phyloP scores from a whole-genome alignment of 495 filamentous ascomycete species.

The Penicillium desertorum region DNA sequence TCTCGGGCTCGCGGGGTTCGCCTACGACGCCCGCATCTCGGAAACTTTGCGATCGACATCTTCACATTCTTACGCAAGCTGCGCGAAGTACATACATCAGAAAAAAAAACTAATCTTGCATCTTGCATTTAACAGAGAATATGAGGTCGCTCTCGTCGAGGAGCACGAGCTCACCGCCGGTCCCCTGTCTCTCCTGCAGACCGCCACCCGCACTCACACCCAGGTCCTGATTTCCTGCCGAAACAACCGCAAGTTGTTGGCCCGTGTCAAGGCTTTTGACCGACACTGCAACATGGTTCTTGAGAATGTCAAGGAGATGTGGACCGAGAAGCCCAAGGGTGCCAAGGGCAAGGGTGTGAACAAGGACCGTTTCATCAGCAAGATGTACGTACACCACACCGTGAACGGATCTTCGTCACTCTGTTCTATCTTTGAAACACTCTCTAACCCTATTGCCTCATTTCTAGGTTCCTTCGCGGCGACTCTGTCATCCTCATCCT shows the following conservation, averaged over 20 bases:
- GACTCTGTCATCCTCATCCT: slow-evolving; percentile 93
- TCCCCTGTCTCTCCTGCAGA: slow-evolving; percentile 88
- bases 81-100: slow-evolving; percentile 18
- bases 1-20: slow-evolving; percentile 10
- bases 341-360: slow-evolving; percentile 90
- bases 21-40: slow-evolving; percentile 15
- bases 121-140: slow-evolving; percentile 59
- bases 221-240: slow-evolving; percentile 90
- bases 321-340: slow-evolving; percentile 91
- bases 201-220: slow-evolving; percentile 79
- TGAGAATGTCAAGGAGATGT: slow-evolving; percentile 99
- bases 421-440: slow-evolving; percentile 2
- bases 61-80: slow-evolving; percentile 29
- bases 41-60: slow-evolving; percentile 10
- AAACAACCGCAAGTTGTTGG: slow-evolving; percentile 82
- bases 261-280: slow-evolving; percentile 83
- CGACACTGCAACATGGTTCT: slow-evolving; percentile 98
- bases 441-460: slow-evolving; percentile 8
- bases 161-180: slow-evolving; percentile 88
- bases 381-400: slow-evolving; percentile 66
- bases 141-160: slow-evolving; percentile 83
- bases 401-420: background rate
- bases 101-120: slow-evolving; percentile 26
- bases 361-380: slow-evolving; percentile 98
- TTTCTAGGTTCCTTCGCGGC: slow-evolving; percentile 80